Evolutionary conservation across 2,329 filamentous ascomycete genomes (phyloP).

Genomic region (Celoporthe dispersa): DNA sequence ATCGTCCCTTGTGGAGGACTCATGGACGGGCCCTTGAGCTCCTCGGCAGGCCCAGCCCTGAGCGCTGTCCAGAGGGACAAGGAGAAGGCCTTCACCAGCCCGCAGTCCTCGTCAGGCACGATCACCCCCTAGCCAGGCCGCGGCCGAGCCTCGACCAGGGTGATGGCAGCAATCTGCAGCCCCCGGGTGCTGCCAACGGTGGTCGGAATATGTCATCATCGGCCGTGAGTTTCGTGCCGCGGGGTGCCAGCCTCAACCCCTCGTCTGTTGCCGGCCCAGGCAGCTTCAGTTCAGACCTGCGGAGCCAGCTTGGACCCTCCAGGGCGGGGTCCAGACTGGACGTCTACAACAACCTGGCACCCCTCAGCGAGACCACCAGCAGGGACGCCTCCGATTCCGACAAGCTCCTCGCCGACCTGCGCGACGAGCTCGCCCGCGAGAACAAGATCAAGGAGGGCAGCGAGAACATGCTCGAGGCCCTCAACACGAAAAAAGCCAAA

Average conservation of each 20-base stretch:
- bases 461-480: constrained; percentile 94
- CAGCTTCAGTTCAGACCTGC: constrained; percentile 88
- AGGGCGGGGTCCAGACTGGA: constrained; percentile 65
- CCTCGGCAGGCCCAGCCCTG: constrained; percentile 56
- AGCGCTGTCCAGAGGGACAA: constrained; percentile 43
- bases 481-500: constrained; percentile 97
- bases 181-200: constrained; percentile 47
- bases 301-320: constrained; percentile 70
- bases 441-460: constrained; percentile 98
- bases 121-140: constrained; percentile 42
- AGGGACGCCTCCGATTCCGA: constrained; percentile 63
- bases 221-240: constrained; percentile 65
- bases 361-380: constrained; percentile 63
- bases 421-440: constrained; percentile 89
- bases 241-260: constrained; percentile 72
- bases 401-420: constrained; percentile 73
- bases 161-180: constrained; percentile 53
- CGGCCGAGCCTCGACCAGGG: constrained; percentile 62
- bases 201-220: constrained; percentile 56
- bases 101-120: constrained; percentile 46
- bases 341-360: constrained; percentile 53
- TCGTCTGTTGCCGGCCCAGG: constrained; percentile 66
- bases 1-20: constrained; percentile 39
- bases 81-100: constrained; percentile 46
- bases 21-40: constrained; percentile 50